Evolutionary conservation across 139 green algal genomes (phyloP).

Genomic region (Marvania coccoides): DNA sequence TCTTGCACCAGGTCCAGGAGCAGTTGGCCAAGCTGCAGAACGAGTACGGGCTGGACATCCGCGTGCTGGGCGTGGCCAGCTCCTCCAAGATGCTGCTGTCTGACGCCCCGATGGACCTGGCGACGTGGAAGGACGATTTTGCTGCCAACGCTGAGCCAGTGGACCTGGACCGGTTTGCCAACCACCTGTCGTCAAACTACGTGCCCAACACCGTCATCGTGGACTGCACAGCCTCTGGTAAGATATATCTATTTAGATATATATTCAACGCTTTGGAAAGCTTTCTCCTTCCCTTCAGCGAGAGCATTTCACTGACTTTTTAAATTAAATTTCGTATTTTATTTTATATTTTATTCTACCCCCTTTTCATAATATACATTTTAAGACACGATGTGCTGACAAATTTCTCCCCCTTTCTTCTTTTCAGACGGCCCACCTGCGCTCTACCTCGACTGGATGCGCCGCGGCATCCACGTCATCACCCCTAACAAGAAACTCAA

Average conservation of each 20-base stretch:
- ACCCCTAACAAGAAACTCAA: conserved; percentile 98
- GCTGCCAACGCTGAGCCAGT: conserved; percentile 13
- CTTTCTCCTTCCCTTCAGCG: too few species aligned
- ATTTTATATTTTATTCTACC: too few species aligned
- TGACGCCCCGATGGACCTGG: conserved; percentile 67
- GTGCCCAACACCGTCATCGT: conserved; percentile 93
- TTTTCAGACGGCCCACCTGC: conserved; percentile 40
- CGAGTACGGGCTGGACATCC: conserved; percentile 82
- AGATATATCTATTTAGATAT: too few species aligned
- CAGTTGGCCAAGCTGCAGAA: conserved; percentile 57
- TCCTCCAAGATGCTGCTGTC: conserved; percentile 73
- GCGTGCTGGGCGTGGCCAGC: conserved; percentile 72
- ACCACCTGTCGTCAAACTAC: conserved; percentile 59
- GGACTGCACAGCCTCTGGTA: conserved; percentile 80
- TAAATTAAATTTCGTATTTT: too few species aligned
- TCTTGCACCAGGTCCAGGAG: conserved; percentile 82
- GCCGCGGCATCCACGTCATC: conserved; percentile 79
- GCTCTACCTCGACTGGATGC: conserved; percentile 84
- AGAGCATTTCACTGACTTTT: too few species aligned
- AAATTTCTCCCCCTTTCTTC: neutral
- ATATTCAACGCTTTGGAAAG: too few species aligned
- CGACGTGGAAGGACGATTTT: conserved; percentile 66
- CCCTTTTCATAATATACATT: too few species aligned
- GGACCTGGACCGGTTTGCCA: conserved; percentile 54
- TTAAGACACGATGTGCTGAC: too few species aligned